Evolutionary conservation across 164 flowering plant species (phyloP).

Genomic region (Aristolochia contorta): DNA sequence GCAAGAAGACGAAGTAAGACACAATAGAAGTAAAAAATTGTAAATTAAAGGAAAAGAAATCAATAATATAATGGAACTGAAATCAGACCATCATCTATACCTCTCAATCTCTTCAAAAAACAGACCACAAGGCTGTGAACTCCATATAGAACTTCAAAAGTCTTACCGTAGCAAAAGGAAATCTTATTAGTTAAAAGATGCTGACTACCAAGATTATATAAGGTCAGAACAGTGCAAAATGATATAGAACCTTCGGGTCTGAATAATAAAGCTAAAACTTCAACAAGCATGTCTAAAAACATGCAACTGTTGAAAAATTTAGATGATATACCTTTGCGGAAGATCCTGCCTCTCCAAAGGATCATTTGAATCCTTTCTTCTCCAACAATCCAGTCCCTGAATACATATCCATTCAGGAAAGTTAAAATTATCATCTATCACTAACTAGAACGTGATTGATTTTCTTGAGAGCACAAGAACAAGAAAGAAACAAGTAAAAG

Average conservation of each 20-base stretch:
- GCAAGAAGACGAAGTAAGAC: slow-evolving; percentile 2
- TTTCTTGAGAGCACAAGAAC: neutral
- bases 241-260: neutral
- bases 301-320: no score
- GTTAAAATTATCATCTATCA: neutral
- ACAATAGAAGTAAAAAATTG: neutral
- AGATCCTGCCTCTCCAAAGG: slow-evolving; percentile 71
- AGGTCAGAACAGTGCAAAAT: neutral
- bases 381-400: slow-evolving; percentile 71
- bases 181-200: neutral
- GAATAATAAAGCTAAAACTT: neutral
- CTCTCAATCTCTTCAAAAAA: slow-evolving; percentile 72
- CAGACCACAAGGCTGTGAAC: slow-evolving; percentile 90
- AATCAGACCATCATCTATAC: slow-evolving; percentile 85
- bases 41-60: neutral
- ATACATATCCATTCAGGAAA: neutral
- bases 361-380: slow-evolving; percentile 86
- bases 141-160: slow-evolving; percentile 91
- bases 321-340: slow-evolving; percentile 68
- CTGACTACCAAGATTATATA: neutral
- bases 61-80: neutral
- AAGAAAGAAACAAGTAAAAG: neutral
- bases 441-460: neutral
- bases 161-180: slow-evolving; percentile 26
- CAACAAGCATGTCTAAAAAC: neutral